Evolutionary conservation across 73 alveolate species (phyloP), one percentile per base, ranked within the genome.

Genomic region (Durusdinium trenchii): DNA sequence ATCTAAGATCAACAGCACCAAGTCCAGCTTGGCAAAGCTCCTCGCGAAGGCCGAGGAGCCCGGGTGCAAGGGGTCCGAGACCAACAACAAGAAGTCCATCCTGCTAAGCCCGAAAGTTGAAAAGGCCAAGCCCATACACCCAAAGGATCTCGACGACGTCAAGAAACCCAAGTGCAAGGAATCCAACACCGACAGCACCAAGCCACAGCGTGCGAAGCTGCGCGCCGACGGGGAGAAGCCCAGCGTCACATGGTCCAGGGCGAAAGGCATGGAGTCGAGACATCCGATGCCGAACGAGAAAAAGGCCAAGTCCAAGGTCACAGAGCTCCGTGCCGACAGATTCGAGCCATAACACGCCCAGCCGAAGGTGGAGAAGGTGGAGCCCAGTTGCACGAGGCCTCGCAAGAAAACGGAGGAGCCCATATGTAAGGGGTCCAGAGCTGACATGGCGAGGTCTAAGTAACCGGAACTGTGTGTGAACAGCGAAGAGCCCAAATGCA

Each of bases 311-410:
- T 89, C 98, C 47, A 69, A 71, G 61, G 81, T 38, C 9, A 16
- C 89, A 35, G 12, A n/a, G 78, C 67, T 52, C 3, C 45, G 84
- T 6, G 50, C 90, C 38, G 45, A 47, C 47, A 69, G 48, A 2
- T 57, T 47, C 51, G 62, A 90, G 18, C 98, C 98, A 73, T 45
- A 47, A 23, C 98, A 23, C 32, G 79, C 71, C 91, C 82, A 60
- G 23, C 98, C 98, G 36, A 20, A 93, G 30, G 48, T 81, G 36
- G 47, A n/a, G 23, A 40, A 35, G 38, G 81, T 73, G 67, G 81
- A 81, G 9, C 91, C 98, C 36, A 30, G 43, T 35, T 52, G 32
- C 40, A 43, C 84, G 6, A 81, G 12, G 73, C 99, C 54, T 54
- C 91, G 38, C 10, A 51, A 23, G 28, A 48, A 43, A 64, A 54